Evolutionary conservation across 2,329 filamentous ascomycete species (phyloP), one percentile per base, ranked within the genome.

Genomic region (Alternaria conjuncta): DNA sequence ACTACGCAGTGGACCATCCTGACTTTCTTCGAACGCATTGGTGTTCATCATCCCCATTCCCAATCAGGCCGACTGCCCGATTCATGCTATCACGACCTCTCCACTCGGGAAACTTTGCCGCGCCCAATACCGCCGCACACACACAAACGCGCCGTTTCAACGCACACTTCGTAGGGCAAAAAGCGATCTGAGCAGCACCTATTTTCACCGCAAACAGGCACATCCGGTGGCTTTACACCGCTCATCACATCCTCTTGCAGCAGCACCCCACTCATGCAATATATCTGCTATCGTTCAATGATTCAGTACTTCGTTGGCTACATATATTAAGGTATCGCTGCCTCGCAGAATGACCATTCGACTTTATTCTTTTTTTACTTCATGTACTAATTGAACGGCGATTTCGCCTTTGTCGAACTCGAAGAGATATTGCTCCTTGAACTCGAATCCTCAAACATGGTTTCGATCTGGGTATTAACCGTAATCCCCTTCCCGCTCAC

Each of bases 391-490:
- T 44, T 49, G 45, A 64, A 61, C 11, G 57, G 55, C 26, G 26
- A 41, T 43, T 57, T 57, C 15, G 41, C 28, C 26, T 61, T 46
- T n/a, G 49, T 51, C 21, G 57, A 25, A 21, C 57, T 60, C 21
- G 45, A 21, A 15, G 50, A 51, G n/a, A 44, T 18, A 23, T 26
- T 49, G 30, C 30, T 43, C 4, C 51, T 44, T 18, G 49, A 41
- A 10, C 30, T 53, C 11, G 49, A 36, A 7, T 57, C 47, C 45
- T 65, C 62, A 36, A 61, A 61, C 54, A 43, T 61, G 5, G 67
- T 65, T 15, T 64, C 55, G 12, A 69, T 69, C 43, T 62, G 66
- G 12, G 65, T 69, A 20, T 69, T 65, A 4, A 68, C 65, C 4
- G 44, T 65, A 5, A 70, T 68, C 15, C 53, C 53, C 12, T 63